Conservation (phyloP, 352 stramenopile genomes). For the Phytopythium chamaehyphon region DNA sequence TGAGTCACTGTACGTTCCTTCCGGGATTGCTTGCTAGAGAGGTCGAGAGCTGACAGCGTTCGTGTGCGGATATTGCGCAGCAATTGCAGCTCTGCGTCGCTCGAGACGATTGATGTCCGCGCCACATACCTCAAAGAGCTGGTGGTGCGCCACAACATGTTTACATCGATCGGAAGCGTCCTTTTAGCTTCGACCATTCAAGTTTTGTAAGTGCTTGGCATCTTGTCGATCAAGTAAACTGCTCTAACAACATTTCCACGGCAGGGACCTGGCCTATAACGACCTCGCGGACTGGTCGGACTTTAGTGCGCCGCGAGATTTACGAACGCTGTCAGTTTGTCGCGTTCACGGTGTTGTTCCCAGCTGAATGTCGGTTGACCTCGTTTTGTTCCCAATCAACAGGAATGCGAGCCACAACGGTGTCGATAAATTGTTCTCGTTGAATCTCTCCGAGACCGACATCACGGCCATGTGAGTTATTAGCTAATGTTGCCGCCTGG, state of each 20-base stretch:
- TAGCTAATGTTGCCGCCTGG: neutral
- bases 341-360: too few relatives aligned
- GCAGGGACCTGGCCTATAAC: constrained; percentile 26
- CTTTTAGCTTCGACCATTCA: constrained; percentile 19
- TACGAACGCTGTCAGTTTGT: constrained; percentile 21
- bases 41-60: too few relatives aligned
- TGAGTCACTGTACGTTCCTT: neutral
- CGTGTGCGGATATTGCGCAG: too few relatives aligned
- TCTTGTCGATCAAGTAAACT: neutral
- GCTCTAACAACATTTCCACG: neutral
- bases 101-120: constrained; percentile 16
- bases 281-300: constrained; percentile 23
- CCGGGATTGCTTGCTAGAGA: neutral
- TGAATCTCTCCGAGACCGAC: constrained; percentile 19
- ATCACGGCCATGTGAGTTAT: constrained; percentile 23
- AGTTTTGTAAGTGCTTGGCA: constrained; percentile 15
- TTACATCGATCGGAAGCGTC: constrained; percentile 20
- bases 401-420: constrained; percentile 31
- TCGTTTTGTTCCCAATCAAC: neutral
- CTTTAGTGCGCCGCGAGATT: constrained; percentile 21
- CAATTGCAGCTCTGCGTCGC: constrained; percentile 21
- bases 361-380: neutral
- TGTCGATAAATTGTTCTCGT: constrained; percentile 14
- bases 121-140: constrained; percentile 24
- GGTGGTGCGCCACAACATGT: constrained; percentile 14